Conservation (phyloP, 2,329 filamentous ascomycete species). For the Claviceps fusiformis region DNA sequence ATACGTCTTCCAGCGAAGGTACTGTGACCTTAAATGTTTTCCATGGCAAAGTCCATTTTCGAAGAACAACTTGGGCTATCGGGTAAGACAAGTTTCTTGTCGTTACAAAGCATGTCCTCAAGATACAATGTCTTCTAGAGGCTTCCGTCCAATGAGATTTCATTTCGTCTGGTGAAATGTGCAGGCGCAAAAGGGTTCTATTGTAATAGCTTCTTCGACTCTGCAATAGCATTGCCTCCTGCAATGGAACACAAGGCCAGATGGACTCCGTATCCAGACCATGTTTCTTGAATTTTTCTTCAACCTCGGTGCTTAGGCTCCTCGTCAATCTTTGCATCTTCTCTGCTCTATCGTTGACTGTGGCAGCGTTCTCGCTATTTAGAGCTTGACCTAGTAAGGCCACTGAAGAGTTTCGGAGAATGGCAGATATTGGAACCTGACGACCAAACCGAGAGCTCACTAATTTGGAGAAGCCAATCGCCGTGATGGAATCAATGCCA, state of each 20-base stretch:
- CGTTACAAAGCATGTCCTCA: slow-evolving; percentile 62
- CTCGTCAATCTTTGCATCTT: slow-evolving; percentile 14
- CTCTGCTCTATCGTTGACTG: neutral
- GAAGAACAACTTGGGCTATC: slow-evolving; percentile 59
- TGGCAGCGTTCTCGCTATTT: neutral
- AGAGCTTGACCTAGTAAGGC: slow-evolving; percentile 37
- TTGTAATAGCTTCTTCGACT: slow-evolving; percentile 54
- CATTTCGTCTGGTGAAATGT: slow-evolving; percentile 35
- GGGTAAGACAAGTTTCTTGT: slow-evolving; percentile 48
- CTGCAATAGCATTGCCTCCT: slow-evolving; percentile 69
- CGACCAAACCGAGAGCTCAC: slow-evolving; percentile 33
- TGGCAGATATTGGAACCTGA: slow-evolving; percentile 49
- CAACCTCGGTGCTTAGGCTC: slow-evolving; percentile 1
- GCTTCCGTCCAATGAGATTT: slow-evolving; percentile 48
- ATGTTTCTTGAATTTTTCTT: slow-evolving; percentile 3
- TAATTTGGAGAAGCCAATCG: slow-evolving; percentile 52
- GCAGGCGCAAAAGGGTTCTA: slow-evolving; percentile 50
- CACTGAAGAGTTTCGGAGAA: slow-evolving; percentile 58
- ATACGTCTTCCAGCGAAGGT: slow-evolving; percentile 21
- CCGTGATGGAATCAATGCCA: slow-evolving; percentile 72
- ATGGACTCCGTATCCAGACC: slow-evolving; percentile 36
- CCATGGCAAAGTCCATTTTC: slow-evolving; percentile 29
- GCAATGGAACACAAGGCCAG: slow-evolving; percentile 72
- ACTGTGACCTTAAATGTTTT: slow-evolving; percentile 17
- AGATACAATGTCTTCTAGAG: slow-evolving; percentile 54